Base-by-base conservation (phyloP, 2,329 filamentous ascomycete species). In the Hypoxylon sp. region DNA sequence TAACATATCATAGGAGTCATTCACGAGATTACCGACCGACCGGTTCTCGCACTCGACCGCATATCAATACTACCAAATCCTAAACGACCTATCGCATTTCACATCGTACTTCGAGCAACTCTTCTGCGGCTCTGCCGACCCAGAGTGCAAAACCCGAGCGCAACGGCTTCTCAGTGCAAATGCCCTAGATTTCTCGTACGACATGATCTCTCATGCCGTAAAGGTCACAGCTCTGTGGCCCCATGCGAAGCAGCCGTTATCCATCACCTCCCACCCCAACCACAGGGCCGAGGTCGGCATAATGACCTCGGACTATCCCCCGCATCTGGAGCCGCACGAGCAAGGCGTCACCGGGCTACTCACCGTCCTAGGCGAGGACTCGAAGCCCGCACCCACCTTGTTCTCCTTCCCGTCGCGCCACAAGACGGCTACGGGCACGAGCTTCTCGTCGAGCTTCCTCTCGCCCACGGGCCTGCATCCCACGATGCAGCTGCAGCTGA, bases 401-500 rank as follows among this genome's bases (percentile, higher is more conserved):
- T 97, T 98, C 80, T 88, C 91, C 44, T 95, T 97, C 68, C 89
- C 92, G 1, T 88, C 92, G 2, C 88, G 93, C 0, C 94, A 97
- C 76, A 80, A 83, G 37, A 87, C 91, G 69, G 80, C 85, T 13
- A 80, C 85, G 11, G 72, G 77, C 0, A 76, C 81, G 0, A 84
- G 79, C 53, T 96, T 92, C 76, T 83, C 81, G 0, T 83, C 88
- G 19, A 78, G 78, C 0, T 93, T 97, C 73, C 75, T 86, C n/a
- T 67, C 81, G 2, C 93, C 93, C 1, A 90, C 89, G 0, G 94
- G 94, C 7, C 84, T 97, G 8, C 94, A 97, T 78, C 94, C 94
- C 1, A 91, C 88, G 0, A 81, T 97, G 62, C 85, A 89, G 70
- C 82, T 97, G 54, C 83, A 79, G 1, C 79, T 97, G 34, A 83